Base-by-base conservation (phyloP, 768 basidiomycete genomes). In the Phaeolepiota aurea region DNA sequence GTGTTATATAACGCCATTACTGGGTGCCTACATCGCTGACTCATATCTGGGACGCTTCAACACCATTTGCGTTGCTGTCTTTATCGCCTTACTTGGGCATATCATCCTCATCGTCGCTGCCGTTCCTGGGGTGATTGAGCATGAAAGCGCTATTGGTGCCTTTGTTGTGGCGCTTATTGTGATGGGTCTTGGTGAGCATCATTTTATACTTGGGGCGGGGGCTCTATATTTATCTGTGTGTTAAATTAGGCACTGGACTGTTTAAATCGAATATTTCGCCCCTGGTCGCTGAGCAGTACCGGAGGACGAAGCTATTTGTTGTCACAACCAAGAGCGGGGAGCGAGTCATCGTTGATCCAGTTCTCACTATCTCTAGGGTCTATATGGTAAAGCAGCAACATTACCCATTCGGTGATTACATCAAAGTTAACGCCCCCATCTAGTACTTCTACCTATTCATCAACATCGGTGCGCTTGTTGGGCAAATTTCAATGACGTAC, bases 211-310 rank as follows among this genome's bases (percentile, higher is more conserved):
- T n/a, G n/a, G n/a, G n/a, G n/a, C n/a, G n/a, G n/a, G n/a, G n/a
- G n/a, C n/a, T 13, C 33, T 5, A 18, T 12, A 5, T 32, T 28
- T 13, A 7, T n/a, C 20, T n/a, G 3, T 20, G 5, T 34, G 18
- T 32, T 40, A 22, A n/a, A 7, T 19, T 37, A 9, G 76, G 83
- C 13, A 73, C 83, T 7, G 84, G 83, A 4, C 63, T 79, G 16
- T 84, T 87, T 72, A 87, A 88, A 60, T 61, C 78, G 1, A 87
- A 86, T 55, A 78, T 88, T 46, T 81, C 79, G 0, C 85, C 86
- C 1, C 64, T 89, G 48, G 69, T 88, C 16, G 87, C 87, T 4
- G 87, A 88, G 54, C 87, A 88, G 51, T 81, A 82, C 52, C 69
- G 59, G 42, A 64, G 68, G 35, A 76, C 71, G 9, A 68, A 66